Conservation (phyloP, 768 basidiomycete genomes). For the Naematelia encephala region DNA sequence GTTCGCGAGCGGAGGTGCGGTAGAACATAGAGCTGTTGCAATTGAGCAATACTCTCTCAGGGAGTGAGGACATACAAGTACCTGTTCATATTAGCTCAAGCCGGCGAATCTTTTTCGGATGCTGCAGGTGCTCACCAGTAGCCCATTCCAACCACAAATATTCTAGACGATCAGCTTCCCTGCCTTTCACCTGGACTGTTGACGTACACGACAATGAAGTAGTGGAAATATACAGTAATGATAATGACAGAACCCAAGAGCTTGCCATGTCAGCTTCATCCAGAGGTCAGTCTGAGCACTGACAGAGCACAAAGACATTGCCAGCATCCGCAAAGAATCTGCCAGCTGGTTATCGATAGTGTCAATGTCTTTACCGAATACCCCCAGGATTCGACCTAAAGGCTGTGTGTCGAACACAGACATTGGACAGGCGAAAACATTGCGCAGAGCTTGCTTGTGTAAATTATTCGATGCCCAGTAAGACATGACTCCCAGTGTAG, state of each 20-base stretch:
- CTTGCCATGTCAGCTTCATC: conserved; percentile 8
- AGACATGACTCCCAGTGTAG: conserved; percentile 60
- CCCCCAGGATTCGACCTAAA: conserved; percentile 41
- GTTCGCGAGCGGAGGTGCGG: conserved; percentile 75
- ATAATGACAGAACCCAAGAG: conserved; percentile 37
- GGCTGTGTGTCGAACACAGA: conserved; percentile 35
- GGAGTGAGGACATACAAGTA: conserved; percentile 17
- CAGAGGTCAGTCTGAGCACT: background rate
- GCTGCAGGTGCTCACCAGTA: too few species aligned
- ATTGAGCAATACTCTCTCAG: background rate
- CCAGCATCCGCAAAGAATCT: conserved; percentile 50
- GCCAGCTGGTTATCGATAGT: conserved; percentile 44
- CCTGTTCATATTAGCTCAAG: conserved; percentile 16
- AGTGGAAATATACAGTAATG: conserved; percentile 43
- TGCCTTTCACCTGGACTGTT: background rate
- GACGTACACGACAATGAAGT: conserved; percentile 43
- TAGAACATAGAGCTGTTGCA: conserved; percentile 68
- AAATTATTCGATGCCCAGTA: conserved; percentile 63
- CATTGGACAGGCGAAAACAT: conserved; percentile 68
- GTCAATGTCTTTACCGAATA: conserved; percentile 49
- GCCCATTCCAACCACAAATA: conserved; percentile 35
- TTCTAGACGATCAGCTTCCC: conserved; percentile 9
- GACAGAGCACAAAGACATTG: conserved; percentile 63
- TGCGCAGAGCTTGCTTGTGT: conserved; percentile 59
- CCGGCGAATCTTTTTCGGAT: too few species aligned